These are phyloP conservation scores for Pythium grandisporangium DNA, from an alignment of 352 stramenopile species.

Conservation along the genomic window DNA sequence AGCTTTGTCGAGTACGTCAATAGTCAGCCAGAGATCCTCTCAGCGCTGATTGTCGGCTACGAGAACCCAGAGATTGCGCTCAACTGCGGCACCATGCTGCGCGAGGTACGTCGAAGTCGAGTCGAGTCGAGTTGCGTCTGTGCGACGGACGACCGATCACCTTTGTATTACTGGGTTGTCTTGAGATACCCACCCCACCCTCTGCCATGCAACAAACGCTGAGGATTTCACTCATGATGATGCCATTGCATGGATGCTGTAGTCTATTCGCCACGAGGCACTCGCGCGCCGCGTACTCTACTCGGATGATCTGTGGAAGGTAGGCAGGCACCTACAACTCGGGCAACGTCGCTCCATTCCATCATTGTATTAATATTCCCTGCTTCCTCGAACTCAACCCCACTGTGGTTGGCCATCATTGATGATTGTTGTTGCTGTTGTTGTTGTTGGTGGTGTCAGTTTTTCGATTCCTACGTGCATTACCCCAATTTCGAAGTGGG, in stretches of 20 bases:
- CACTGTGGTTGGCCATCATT: background rate
- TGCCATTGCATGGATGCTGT: no score
- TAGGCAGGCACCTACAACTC: no score
- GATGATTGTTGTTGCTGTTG: background rate
- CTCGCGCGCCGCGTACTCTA: slow-evolving; percentile 69
- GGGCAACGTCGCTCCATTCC: no score
- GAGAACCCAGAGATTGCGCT: slow-evolving; percentile 83
- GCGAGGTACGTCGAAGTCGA: no score
- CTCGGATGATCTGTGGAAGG: slow-evolving; percentile 77
- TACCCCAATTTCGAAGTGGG: slow-evolving; percentile 90
- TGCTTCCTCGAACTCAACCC: no score
- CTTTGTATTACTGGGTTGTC: no score
- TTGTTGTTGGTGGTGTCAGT: slow-evolving; percentile 15
- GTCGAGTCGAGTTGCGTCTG: no score
- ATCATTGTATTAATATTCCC: no score
- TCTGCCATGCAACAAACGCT: no score
- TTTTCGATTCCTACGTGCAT: slow-evolving; percentile 88
- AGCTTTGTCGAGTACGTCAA: slow-evolving; percentile 80
- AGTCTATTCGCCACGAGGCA: slow-evolving; percentile 76
- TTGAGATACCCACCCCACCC: no score
- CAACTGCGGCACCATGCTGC: slow-evolving; percentile 86
- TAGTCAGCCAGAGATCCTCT: slow-evolving; percentile 59
- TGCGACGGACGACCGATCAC: no score
- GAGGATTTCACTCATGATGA: no score
- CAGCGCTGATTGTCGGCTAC: slow-evolving; percentile 73